phyloP scores from a whole-genome alignment of 768 basidiomycete species.

The Leccinum pellstonianum region DNA sequence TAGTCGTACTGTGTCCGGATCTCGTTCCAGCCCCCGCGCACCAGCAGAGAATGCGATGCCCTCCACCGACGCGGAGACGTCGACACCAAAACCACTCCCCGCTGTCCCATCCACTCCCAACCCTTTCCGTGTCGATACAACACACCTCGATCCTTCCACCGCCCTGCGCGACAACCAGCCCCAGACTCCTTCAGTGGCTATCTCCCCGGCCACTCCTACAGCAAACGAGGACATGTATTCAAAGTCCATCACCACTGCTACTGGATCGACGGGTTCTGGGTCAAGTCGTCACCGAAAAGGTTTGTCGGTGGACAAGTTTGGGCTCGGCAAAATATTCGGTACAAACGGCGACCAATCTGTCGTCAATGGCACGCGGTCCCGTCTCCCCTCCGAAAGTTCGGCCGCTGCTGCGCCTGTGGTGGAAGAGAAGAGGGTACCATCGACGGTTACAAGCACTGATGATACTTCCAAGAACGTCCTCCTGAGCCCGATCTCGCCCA shows the following conservation, averaged over 20 bases:
- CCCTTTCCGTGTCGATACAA: conserved; percentile 21
- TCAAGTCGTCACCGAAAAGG: conserved; percentile 62
- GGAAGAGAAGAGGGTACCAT: conserved; percentile 19
- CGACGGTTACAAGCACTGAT: conserved; percentile 5
- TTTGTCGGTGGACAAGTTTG: conserved; percentile 77
- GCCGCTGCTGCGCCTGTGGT: conserved; percentile 19
- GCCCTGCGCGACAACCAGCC: conserved; percentile 30
- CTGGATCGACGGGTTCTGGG: conserved; percentile 38
- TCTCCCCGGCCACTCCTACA: conserved; percentile 45
- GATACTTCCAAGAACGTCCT: conserved; percentile 32
- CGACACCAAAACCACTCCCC: conserved; percentile 32
- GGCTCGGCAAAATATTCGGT: conserved; percentile 72
- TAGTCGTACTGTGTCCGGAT: conserved; percentile 19
- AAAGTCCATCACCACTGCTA: conserved; percentile 28
- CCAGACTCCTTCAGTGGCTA: conserved; percentile 31
- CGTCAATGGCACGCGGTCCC: conserved; percentile 36
- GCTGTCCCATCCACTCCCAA: conserved; percentile 23
- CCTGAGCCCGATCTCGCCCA: conserved; percentile 36
- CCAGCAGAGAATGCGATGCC: conserved; percentile 22
- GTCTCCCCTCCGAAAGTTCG: conserved; percentile 45
- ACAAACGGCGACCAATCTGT: conserved; percentile 35
- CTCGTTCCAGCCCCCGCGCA: conserved; percentile 3
- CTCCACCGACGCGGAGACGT: conserved; percentile 9
- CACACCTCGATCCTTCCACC: conserved; percentile 23
- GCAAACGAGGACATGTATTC: conserved; percentile 30